phyloP scores from a whole-genome alignment of 2,329 filamentous ascomycete species.

The Metarhizium guizhouense region DNA sequence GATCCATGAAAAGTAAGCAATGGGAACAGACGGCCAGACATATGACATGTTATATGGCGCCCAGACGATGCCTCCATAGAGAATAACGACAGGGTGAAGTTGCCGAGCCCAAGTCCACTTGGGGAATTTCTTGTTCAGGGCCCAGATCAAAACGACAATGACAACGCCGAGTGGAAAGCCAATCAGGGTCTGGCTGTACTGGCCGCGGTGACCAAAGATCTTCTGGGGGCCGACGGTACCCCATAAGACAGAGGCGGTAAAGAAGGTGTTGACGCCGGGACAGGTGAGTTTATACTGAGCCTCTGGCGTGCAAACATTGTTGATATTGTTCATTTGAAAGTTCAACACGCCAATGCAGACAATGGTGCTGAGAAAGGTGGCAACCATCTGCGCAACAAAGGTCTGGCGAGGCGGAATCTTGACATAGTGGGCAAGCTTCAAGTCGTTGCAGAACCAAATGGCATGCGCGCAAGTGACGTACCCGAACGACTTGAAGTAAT shows the following conservation, averaged over 20 bases:
- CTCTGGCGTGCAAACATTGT: constrained; percentile 36
- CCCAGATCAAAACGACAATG: constrained; percentile 34
- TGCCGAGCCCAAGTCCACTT: constrained; percentile 31
- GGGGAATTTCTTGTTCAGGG: constrained; percentile 30
- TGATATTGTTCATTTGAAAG: constrained; percentile 40
- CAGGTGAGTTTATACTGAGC: constrained; percentile 42
- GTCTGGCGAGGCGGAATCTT: constrained; percentile 53
- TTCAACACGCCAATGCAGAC: constrained; percentile 40
- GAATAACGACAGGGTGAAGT: constrained; percentile 38
- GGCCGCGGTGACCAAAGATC: constrained; percentile 38
- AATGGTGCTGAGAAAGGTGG: constrained; percentile 44
- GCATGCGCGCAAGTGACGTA: constrained; percentile 41
- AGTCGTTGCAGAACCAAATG: constrained; percentile 39
- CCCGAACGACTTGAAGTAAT: constrained; percentile 45
- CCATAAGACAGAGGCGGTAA: constrained; percentile 47
- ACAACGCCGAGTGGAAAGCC: constrained; percentile 41
- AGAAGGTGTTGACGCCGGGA: constrained; percentile 45
- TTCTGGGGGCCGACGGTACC: constrained; percentile 42
- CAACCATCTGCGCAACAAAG: constrained; percentile 49
- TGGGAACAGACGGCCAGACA: constrained; percentile 40
- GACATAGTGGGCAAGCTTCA: constrained; percentile 45
- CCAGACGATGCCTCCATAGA: constrained; percentile 37
- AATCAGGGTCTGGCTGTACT: constrained; percentile 37
- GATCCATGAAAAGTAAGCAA: constrained; percentile 43
- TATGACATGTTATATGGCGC: constrained; percentile 44